These are phyloP conservation scores for Amanita rimosa DNA, from an alignment of 768 basidiomycete genomes.

Conservation along the genomic window DNA sequence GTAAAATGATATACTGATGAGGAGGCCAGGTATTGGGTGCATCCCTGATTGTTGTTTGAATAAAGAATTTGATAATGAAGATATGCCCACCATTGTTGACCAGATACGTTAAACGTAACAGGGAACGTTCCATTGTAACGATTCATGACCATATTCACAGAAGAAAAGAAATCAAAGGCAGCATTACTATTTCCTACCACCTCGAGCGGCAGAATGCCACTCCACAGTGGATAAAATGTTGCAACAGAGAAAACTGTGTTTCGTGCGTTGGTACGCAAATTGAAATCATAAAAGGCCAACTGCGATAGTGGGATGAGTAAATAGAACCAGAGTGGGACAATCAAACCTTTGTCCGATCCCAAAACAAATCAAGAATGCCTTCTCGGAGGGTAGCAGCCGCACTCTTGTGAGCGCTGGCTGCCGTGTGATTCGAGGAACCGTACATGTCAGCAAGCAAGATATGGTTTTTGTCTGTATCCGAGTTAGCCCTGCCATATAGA, in stretches of 20 bases:
- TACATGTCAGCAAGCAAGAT: conserved; percentile 52
- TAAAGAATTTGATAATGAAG: not conserved
- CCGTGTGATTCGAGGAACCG: conserved; percentile 27
- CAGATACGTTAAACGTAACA: conserved; percentile 64
- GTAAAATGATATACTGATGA: conserved; percentile 70
- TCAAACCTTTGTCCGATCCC: conserved; percentile 59
- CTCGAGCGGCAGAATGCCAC: conserved; percentile 70
- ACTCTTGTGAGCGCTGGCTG: conserved; percentile 36
- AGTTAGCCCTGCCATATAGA: conserved; percentile 2
- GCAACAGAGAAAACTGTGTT: conserved; percentile 62
- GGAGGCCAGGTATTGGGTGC: conserved; percentile 88
- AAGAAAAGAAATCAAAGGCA: conserved; percentile 63
- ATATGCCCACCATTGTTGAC: conserved; percentile 61
- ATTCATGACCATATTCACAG: conserved; percentile 68
- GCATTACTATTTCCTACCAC: conserved; percentile 42
- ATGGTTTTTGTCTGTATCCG: conserved; percentile 46
- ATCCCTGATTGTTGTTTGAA: conserved; percentile 35
- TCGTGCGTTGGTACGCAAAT: conserved; percentile 54
- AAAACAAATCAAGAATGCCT: conserved; percentile 78
- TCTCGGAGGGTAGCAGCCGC: conserved; percentile 47
- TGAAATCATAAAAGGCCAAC: conserved; percentile 90
- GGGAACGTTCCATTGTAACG: conserved; percentile 86
- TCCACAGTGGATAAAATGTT: conserved; percentile 82
- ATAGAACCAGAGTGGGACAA: not conserved
- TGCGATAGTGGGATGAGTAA: conserved; percentile 9